Percentiles rank a stretch among this genome's conserved stretches.
These are phyloP conservation scores for Rhizopogon vesiculosus DNA, from an alignment of 768 basidiomycete species.

Conservation along the genomic window DNA sequence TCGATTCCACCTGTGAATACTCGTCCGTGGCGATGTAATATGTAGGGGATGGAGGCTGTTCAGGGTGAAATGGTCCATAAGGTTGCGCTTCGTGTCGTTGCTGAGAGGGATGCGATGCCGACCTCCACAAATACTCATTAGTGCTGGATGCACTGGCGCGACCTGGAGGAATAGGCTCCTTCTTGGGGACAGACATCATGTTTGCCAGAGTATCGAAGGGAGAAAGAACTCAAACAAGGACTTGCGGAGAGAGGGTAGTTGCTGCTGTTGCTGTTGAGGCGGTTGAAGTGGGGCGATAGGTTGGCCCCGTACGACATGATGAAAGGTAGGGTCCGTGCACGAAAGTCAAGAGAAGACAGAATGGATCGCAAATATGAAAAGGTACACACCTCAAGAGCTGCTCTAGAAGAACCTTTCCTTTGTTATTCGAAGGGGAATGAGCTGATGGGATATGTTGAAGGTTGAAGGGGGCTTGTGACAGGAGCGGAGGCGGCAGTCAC, in stretches of 20 bases:
- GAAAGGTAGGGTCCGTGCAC: constrained; percentile 5
- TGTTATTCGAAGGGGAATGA: constrained; percentile 48
- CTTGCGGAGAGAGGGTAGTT: constrained; percentile 67
- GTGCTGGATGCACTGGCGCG: constrained; percentile 35
- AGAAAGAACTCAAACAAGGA: constrained; percentile 84
- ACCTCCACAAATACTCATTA: constrained; percentile 59
- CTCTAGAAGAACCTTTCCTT: constrained; percentile 73
- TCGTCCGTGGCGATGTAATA: constrained; percentile 39
- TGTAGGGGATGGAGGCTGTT: constrained; percentile 34
- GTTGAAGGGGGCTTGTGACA: constrained; percentile 10
- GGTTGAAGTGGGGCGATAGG: constrained; percentile 28
- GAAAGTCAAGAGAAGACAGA: neutral
- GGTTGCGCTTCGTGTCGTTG: constrained; percentile 67
- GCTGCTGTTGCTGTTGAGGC: constrained; percentile 33
- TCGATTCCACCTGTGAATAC: constrained; percentile 37
- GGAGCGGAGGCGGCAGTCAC: constrained; percentile 35
- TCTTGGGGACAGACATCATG: constrained; percentile 45
- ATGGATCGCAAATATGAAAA: constrained; percentile 5
- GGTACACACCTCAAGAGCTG: constrained; percentile 76
- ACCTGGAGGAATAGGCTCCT: constrained; percentile 54
- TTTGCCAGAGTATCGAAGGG: constrained; percentile 74
- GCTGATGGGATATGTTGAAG: constrained; percentile 31
- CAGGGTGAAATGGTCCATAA: constrained; percentile 59
- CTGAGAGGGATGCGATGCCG: no score
- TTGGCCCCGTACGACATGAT: constrained; percentile 8